Conservation (phyloP, 768 basidiomycete genomes). For the Thelephora ganbajun region DNA sequence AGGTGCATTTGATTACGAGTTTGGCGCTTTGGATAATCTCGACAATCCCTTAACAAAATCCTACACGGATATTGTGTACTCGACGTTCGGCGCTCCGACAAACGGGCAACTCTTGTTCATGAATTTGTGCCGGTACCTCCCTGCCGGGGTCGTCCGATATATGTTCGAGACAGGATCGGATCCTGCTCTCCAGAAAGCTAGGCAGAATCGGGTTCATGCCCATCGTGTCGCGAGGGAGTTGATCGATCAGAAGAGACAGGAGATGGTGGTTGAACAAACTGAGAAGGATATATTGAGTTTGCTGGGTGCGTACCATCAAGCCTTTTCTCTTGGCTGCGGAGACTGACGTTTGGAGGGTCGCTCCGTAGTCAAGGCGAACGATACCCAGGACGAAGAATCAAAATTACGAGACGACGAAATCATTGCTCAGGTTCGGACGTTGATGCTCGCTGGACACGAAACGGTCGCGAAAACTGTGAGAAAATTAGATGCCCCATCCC, state of each 20-base stretch:
- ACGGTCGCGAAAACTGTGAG: slow-evolving; percentile 23
- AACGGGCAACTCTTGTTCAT: slow-evolving; percentile 33
- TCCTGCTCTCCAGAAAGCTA: slow-evolving; percentile 26
- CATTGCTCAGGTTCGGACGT: slow-evolving; percentile 19
- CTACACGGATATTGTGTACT: slow-evolving; percentile 30
- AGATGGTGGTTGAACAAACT: slow-evolving; percentile 31
- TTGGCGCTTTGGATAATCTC: slow-evolving; percentile 33
- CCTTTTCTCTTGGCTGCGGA: too few relatives aligned
- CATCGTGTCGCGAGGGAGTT: slow-evolving; percentile 30
- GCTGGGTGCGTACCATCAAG: slow-evolving; percentile 26
- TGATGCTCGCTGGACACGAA: slow-evolving; percentile 29
- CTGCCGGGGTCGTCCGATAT: slow-evolving; percentile 28
- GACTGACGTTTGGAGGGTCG: background rate
- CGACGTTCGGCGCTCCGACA: slow-evolving; percentile 34
- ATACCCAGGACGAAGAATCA: slow-evolving; percentile 27
- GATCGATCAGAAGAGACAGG: slow-evolving; percentile 32
- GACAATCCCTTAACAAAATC: slow-evolving; percentile 41
- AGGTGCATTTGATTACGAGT: slow-evolving; percentile 33
- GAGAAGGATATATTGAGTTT: slow-evolving; percentile 42
- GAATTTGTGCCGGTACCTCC: slow-evolving; percentile 24
- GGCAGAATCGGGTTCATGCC: slow-evolving; percentile 8
- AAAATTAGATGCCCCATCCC: too few relatives aligned
- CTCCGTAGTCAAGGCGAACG: slow-evolving; percentile 36
- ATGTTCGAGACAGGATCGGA: slow-evolving; percentile 32
- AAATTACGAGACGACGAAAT: slow-evolving; percentile 21